These are phyloP conservation scores for Ormosia emarginata DNA, from an alignment of 306 rosid genomes.

Conservation along the genomic window DNA sequence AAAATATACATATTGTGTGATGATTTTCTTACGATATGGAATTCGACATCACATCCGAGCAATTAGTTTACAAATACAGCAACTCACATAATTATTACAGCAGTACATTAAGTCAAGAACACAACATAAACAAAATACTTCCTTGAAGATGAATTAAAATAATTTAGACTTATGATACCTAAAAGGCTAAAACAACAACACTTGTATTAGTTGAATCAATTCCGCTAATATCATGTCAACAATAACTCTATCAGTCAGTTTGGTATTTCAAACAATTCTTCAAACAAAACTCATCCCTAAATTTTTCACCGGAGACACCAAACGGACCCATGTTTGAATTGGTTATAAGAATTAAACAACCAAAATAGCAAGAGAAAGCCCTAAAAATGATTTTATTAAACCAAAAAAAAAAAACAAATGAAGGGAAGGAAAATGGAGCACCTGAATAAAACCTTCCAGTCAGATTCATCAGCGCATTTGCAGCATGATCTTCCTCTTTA, in stretches of 20 bases:
- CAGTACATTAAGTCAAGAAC: neutral
- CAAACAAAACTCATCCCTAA: neutral
- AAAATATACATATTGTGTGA: neutral
- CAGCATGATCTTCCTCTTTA: constrained; percentile 96
- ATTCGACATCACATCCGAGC: neutral
- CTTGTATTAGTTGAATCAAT: neutral
- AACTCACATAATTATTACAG: neutral
- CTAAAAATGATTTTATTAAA: neutral
- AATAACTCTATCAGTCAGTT: neutral
- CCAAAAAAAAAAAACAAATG: neutral
- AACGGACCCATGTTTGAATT: neutral
- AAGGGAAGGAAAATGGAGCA: neutral
- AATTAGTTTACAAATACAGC: neutral
- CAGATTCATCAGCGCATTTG: constrained; percentile 82
- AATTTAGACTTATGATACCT: neutral
- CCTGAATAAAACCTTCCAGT: constrained; percentile 94
- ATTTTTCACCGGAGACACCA: neutral
- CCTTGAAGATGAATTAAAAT: neutral
- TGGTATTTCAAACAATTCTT: neutral
- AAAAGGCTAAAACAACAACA: neutral
- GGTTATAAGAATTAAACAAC: neutral
- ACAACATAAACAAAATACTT: neutral
- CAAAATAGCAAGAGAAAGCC: neutral
- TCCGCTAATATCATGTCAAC: neutral
- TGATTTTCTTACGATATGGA: neutral